Percentiles rank a stretch among this genome's conserved stretches.
phyloP scores from a whole-genome alignment of 2,329 filamentous ascomycete genomes.

The Penicillium brevicompactum region DNA sequence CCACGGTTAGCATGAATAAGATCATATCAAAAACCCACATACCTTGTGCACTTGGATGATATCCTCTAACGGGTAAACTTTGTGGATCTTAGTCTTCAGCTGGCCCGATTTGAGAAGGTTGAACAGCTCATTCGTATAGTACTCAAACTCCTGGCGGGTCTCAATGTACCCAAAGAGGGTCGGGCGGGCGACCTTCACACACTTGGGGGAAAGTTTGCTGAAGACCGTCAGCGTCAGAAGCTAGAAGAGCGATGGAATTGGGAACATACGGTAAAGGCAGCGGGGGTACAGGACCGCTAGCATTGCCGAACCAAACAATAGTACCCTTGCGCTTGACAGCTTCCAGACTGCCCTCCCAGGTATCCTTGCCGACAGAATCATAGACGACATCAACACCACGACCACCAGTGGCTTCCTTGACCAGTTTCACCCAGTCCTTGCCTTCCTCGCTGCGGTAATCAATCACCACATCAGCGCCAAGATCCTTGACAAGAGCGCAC shows the following conservation, averaged over 20 bases:
- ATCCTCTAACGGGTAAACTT: slow-evolving; percentile 75
- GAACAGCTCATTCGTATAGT: slow-evolving; percentile 73
- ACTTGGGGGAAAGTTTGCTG: slow-evolving; percentile 66
- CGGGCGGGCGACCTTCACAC: slow-evolving; percentile 75
- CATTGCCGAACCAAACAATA: slow-evolving; percentile 79
- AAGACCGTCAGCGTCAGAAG: slow-evolving; percentile 13
- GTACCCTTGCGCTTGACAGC: slow-evolving; percentile 75
- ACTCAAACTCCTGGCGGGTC: slow-evolving; percentile 70
- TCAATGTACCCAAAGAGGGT: slow-evolving; percentile 70
- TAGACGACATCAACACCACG: slow-evolving; percentile 77
- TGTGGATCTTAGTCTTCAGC: slow-evolving; percentile 72
- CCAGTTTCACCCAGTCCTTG: slow-evolving; percentile 73
- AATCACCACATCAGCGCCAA: slow-evolving; percentile 71
- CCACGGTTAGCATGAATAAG: neutral
- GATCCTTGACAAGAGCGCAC: slow-evolving; percentile 64
- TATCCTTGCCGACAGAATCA: slow-evolving; percentile 82
- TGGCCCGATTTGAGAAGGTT: slow-evolving; percentile 69
- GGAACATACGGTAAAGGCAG: slow-evolving; percentile 60
- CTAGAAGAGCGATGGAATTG: neutral
- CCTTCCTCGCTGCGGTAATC: slow-evolving; percentile 83
- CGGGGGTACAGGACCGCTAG: slow-evolving; percentile 76
- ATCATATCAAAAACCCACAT: slow-evolving; percentile 14
- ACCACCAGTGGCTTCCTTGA: slow-evolving; percentile 81
- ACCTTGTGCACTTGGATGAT: slow-evolving; percentile 68
- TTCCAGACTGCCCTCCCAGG: slow-evolving; percentile 77